phyloP scores from a whole-genome alignment of 1,284 basidiomycete species.

The Athelia sp. region DNA sequence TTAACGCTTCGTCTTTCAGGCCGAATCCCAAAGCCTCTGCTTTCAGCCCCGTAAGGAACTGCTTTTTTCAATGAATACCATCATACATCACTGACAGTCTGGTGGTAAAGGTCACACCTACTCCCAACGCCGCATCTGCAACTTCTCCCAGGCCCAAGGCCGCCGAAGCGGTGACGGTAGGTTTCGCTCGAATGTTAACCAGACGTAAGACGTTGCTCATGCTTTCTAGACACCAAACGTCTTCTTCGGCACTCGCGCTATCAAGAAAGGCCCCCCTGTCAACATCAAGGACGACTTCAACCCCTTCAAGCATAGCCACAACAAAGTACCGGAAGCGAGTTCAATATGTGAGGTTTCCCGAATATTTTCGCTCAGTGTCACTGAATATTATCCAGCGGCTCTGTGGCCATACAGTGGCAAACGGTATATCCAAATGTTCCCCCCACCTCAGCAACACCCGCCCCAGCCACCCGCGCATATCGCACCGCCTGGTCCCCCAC shows the following conservation, averaged over 20 bases:
- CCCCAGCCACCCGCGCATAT: conserved; percentile 63
- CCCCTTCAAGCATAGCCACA: conserved; percentile 81
- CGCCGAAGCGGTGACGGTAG: conserved; percentile 37
- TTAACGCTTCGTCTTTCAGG: conserved; percentile 76
- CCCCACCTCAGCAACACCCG: conserved; percentile 49
- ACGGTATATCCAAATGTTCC: conserved; percentile 77
- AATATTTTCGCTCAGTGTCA: neutral
- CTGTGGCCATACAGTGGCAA: conserved; percentile 89
- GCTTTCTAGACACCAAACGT: conserved; percentile 55
- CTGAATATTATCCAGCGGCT: conserved; percentile 40
- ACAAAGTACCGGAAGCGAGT: conserved; percentile 72
- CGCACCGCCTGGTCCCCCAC: conserved; percentile 58
- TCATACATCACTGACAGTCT: conserved; percentile 15
- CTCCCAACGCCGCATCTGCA: conserved; percentile 43
- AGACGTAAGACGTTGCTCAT: conserved; percentile 9
- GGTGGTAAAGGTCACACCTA: conserved; percentile 38
- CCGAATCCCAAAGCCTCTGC: conserved; percentile 77
- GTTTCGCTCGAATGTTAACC: neutral
- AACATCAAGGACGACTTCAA: conserved; percentile 94
- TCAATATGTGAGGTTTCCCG: conserved; percentile 57
- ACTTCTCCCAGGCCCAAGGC: conserved; percentile 56
- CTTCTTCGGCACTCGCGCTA: conserved; percentile 80
- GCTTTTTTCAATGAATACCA: too few species aligned
- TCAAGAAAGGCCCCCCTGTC: conserved; percentile 68
- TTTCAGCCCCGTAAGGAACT: conserved; percentile 61